phyloP scores from a whole-genome alignment of 805 yeast genomes.

The Cyberlindnera bimundalis region DNA sequence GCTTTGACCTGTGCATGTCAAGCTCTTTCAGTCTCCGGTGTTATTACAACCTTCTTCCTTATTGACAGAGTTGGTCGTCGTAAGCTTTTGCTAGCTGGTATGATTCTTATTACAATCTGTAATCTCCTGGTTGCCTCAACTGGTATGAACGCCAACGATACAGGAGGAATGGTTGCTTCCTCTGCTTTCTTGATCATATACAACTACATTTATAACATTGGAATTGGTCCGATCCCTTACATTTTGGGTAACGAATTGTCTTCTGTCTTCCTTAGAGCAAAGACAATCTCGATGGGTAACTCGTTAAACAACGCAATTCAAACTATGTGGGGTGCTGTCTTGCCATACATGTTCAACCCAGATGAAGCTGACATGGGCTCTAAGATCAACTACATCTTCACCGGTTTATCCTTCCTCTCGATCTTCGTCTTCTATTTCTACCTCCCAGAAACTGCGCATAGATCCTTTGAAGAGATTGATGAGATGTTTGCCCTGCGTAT shows the following conservation, averaged over 20 bases:
- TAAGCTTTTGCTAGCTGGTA: constrained; percentile 28
- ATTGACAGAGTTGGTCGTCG: constrained; percentile 32
- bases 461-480: constrained; percentile 57
- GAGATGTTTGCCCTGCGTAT: constrained; percentile 37
- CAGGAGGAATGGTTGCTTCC: constrained; percentile 19
- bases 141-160: constrained; percentile 16
- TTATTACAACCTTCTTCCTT: constrained; percentile 30
- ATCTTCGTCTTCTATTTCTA: constrained; percentile 41
- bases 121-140: constrained; percentile 27
- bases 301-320: constrained; percentile 29
- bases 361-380: constrained; percentile 39
- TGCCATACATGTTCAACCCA: constrained; percentile 47
- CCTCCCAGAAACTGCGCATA: constrained; percentile 52
- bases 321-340: constrained; percentile 33
- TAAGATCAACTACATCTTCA: constrained; percentile 43
- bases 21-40: constrained; percentile 31
- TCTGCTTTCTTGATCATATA: constrained; percentile 29
- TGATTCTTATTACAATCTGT: constrained; percentile 16
- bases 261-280: constrained; percentile 36
- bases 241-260: constrained; percentile 36
- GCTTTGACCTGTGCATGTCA: constrained; percentile 32
- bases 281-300: constrained; percentile 35
- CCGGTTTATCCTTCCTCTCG: constrained; percentile 31
- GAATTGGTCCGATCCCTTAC: constrained; percentile 37
- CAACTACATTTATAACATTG: constrained; percentile 32